Evolutionary conservation across 257 asterid species (phyloP).

Genomic region (Nicotiana sylvestris): DNA sequence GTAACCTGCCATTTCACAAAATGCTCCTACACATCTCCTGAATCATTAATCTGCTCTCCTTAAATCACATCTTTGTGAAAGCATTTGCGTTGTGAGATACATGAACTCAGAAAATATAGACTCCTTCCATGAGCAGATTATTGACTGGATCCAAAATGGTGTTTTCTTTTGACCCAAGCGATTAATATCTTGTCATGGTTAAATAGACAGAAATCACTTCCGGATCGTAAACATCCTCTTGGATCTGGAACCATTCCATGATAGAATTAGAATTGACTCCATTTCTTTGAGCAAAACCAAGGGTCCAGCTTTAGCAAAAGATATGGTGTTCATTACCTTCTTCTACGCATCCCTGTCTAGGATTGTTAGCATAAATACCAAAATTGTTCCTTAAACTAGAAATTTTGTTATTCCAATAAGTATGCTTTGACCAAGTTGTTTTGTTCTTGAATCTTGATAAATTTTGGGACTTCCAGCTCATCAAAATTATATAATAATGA

Average conservation of each 20-base stretch:
- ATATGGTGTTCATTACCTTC: background rate
- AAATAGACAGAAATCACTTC: background rate
- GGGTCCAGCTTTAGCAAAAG: background rate
- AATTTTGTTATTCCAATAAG: background rate
- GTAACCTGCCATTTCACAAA: background rate
- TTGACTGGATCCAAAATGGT: background rate
- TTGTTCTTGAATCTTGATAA: slow-evolving; percentile 7
- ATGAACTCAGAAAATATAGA: slow-evolving; percentile 3
- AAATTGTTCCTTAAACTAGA: background rate
- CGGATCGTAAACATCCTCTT: background rate
- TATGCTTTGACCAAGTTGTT: background rate
- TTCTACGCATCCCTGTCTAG: background rate
- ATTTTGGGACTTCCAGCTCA: background rate
- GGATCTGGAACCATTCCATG: background rate
- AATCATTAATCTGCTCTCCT: background rate
- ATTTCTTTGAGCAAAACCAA: background rate
- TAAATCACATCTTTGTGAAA: background rate
- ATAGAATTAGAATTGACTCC: background rate
- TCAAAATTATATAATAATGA: background rate
- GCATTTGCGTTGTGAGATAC: background rate
- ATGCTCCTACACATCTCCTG: background rate
- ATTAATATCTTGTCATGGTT: background rate
- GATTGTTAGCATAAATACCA: background rate
- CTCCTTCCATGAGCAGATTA: background rate
- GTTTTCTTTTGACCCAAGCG: background rate